Conservation (phyloP, 164 flowering plant genomes). For the Aristolochia contorta region DNA sequence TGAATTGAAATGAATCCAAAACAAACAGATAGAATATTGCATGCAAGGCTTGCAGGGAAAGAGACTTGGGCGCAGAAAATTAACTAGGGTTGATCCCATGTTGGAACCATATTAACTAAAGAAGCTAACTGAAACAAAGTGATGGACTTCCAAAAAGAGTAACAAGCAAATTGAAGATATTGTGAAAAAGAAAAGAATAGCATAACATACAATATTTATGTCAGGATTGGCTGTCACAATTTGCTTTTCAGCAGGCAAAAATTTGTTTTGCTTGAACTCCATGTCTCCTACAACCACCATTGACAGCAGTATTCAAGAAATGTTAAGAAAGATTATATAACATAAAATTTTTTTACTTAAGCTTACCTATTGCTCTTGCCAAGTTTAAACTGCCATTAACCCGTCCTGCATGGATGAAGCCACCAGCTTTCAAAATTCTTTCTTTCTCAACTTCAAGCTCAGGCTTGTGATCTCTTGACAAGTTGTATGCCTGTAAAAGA, state of each 20-base stretch:
- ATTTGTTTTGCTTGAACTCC: constrained; percentile 98
- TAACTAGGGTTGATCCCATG: no score
- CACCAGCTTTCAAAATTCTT: constrained; percentile 91
- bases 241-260: constrained; percentile 82
- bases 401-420: constrained; percentile 96
- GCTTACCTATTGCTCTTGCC: constrained; percentile 91
- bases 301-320: not conserved
- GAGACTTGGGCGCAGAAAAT: no score
- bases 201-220: constrained; percentile 54
- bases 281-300: constrained; percentile 63
- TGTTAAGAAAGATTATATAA: not conserved
- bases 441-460: constrained; percentile 94
- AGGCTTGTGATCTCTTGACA: constrained; percentile 97
- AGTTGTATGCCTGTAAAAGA: constrained; percentile 75
- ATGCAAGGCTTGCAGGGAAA: no score
- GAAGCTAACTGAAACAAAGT: not conserved
- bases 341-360: not conserved
- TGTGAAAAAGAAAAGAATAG: not conserved
- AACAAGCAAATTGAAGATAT: not conserved
- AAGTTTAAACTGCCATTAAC: constrained; percentile 97
- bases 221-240: constrained; percentile 97
- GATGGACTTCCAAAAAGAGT: not conserved
- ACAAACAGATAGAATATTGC: no score
- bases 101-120: no score
- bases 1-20: no score